Percentiles rank a stretch among this genome's conserved stretches.
Conservation (phyloP, 176 grass and related monocot species). For the Hyparrhenia diplandra region DNA sequence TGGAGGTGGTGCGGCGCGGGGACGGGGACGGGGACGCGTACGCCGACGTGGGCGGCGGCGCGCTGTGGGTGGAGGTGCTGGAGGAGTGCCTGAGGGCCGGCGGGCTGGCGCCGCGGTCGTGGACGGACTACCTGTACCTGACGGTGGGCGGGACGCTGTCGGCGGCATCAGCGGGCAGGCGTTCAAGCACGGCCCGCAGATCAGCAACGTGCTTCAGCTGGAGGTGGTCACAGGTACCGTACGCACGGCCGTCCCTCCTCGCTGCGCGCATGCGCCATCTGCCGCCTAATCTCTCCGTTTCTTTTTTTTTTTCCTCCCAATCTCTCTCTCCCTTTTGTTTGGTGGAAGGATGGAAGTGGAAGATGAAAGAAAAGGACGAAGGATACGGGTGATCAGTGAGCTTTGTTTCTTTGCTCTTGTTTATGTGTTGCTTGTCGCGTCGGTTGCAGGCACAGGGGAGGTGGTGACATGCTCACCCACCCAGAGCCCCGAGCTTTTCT, state of each 20-base stretch:
- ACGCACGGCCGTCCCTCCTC: not conserved
- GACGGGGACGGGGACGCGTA: slow-evolving; percentile 18
- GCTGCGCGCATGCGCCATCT: slow-evolving; percentile 7
- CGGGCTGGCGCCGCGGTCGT: slow-evolving; percentile 63
- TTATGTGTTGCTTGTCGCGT: not conserved
- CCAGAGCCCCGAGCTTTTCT: slow-evolving; percentile 68
- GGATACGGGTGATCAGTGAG: not conserved
- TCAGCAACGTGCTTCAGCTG: slow-evolving; percentile 79
- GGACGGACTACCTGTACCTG: slow-evolving; percentile 88
- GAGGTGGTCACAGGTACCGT: slow-evolving; percentile 76
- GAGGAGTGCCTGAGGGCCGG: slow-evolving; percentile 65
- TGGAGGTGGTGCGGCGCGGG: slow-evolving; percentile 3
- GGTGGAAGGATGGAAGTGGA: not conserved
- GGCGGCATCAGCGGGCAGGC: slow-evolving; percentile 89
- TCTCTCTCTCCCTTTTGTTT: not conserved
- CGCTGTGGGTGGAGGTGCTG: slow-evolving; percentile 81
- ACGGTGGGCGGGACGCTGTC: slow-evolving; percentile 87
- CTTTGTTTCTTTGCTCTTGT: slow-evolving; percentile 6
- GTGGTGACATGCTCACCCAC: slow-evolving; percentile 77
- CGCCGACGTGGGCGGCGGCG: slow-evolving; percentile 72
- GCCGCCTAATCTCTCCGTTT: not conserved
- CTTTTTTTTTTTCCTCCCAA: not conserved
- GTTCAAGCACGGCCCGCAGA: slow-evolving; percentile 95
- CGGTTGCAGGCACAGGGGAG: slow-evolving; percentile 67
- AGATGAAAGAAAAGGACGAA: not conserved